Evolutionary conservation across 768 basidiomycete species (phyloP).

Genomic region (Kockovaella imperatae): DNA sequence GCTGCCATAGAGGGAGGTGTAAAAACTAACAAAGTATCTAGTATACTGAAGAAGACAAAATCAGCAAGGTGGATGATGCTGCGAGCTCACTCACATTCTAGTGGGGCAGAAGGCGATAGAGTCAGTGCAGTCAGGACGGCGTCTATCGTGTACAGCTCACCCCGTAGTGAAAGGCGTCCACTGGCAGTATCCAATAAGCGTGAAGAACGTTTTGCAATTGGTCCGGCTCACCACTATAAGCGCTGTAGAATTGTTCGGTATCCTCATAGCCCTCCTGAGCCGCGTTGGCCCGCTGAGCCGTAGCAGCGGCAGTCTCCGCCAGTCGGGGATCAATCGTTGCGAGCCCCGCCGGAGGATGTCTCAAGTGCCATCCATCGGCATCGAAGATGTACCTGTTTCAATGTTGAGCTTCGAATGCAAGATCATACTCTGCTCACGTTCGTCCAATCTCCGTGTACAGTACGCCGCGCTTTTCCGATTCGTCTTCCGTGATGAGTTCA

Average conservation of each 20-base stretch:
- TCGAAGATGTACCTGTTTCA: conserved; percentile 64
- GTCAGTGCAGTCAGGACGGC: conserved; percentile 36
- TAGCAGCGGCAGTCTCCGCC: conserved; percentile 29
- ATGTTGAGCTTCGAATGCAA: conserved; percentile 33
- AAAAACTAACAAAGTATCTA: conserved; percentile 64
- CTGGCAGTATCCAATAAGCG: conserved; percentile 35
- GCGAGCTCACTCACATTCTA: conserved; percentile 11
- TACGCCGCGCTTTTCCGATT: conserved; percentile 61
- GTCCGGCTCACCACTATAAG: conserved; percentile 23
- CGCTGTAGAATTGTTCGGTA: conserved; percentile 37
- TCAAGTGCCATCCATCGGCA: conserved; percentile 65
- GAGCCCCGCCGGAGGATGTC: conserved; percentile 29
- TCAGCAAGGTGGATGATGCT: background rate
- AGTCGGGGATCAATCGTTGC: conserved; percentile 26
- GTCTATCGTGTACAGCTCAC: conserved; percentile 53
- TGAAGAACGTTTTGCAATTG: background rate
- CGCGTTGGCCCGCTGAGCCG: conserved; percentile 21
- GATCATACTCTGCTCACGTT: too few relatives aligned
- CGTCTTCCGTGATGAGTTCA: conserved; percentile 64
- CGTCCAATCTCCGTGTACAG: conserved; percentile 45
- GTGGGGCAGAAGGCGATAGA: background rate
- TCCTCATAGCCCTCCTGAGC: conserved; percentile 11
- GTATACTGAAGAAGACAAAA: conserved; percentile 63
- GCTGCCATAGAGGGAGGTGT: background rate
- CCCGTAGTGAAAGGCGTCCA: conserved; percentile 72